phyloP scores from a whole-genome alignment of 148 eudicot species.

The Dysphania ambrosioides region DNA sequence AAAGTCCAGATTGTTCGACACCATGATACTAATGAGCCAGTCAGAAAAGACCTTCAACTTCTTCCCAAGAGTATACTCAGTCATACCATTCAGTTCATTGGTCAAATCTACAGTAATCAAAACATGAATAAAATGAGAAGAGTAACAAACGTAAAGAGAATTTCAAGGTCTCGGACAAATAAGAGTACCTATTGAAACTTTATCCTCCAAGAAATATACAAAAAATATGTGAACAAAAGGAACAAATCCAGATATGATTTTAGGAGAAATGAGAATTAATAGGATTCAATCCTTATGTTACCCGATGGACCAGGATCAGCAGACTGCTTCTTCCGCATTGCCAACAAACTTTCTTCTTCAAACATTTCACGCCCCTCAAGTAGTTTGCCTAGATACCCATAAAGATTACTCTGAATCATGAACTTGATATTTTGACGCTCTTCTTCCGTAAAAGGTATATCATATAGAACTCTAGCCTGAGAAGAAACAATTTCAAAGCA shows the following conservation, averaged over 20 bases:
- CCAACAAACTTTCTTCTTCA: constrained; percentile 51
- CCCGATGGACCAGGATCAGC: constrained; percentile 63
- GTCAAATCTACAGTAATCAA: constrained; percentile 30
- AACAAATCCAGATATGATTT: neutral
- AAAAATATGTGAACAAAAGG: no score
- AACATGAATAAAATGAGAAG: neutral
- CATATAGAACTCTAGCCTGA: constrained; percentile 68
- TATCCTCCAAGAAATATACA: neutral
- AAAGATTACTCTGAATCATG: constrained; percentile 65
- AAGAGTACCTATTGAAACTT: neutral
- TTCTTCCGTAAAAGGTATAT: constrained; percentile 62
- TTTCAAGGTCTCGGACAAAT: neutral
- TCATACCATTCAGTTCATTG: constrained; percentile 25
- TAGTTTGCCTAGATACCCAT: constrained; percentile 57
- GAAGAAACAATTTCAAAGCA: constrained; percentile 10
- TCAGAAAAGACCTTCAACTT: constrained; percentile 61
- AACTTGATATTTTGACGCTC: constrained; percentile 60
- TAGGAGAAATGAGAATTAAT: neutral
- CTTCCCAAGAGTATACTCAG: constrained; percentile 44
- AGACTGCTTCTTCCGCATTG: constrained; percentile 34
- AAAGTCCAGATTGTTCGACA: constrained; percentile 63
- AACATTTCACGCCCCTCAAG: constrained; percentile 73
- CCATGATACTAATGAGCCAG: constrained; percentile 64
- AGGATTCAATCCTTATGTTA: constrained; percentile 15
- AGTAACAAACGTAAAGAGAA: neutral